phyloP scores from a whole-genome alignment of 129 eudicot genomes.

The carrot (Daucus carota) region DNA sequence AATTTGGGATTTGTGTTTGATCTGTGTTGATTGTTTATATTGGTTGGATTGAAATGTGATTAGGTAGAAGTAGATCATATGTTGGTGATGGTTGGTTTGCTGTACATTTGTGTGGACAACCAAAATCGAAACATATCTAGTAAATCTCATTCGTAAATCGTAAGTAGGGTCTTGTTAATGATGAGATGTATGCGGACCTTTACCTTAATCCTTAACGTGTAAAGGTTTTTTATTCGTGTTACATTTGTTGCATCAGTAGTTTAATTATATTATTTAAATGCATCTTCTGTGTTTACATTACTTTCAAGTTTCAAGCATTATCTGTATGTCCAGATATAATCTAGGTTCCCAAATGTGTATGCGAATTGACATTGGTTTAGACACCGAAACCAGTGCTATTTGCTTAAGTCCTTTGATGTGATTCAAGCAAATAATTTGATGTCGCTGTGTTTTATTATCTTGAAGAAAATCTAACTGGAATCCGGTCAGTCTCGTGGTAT shows the following conservation, averaged over 20 bases:
- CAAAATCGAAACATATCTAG: background rate
- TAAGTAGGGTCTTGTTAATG: background rate
- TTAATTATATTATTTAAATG: background rate
- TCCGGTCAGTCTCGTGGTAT: background rate
- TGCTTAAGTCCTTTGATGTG: background rate
- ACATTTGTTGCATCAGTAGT: background rate
- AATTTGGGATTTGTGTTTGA: constrained; percentile 9
- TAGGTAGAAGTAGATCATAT: background rate
- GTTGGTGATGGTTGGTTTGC: background rate
- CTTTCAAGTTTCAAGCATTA: background rate
- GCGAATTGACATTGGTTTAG: background rate
- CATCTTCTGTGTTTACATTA: too few relatives aligned
- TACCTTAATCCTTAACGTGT: background rate
- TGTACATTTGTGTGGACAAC: background rate
- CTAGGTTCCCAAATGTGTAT: background rate
- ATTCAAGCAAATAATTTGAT: background rate
- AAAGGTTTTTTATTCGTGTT: background rate
- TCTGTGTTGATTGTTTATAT: background rate
- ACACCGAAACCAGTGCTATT: background rate
- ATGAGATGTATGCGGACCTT: background rate
- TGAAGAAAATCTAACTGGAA: background rate
- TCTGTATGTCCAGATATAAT: background rate
- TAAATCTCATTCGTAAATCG: background rate
- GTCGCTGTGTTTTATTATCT: background rate
- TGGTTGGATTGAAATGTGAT: background rate